Evolutionary conservation across 164 flowering plant genomes (phyloP).

Genomic region (Hamamelis virginiana): DNA sequence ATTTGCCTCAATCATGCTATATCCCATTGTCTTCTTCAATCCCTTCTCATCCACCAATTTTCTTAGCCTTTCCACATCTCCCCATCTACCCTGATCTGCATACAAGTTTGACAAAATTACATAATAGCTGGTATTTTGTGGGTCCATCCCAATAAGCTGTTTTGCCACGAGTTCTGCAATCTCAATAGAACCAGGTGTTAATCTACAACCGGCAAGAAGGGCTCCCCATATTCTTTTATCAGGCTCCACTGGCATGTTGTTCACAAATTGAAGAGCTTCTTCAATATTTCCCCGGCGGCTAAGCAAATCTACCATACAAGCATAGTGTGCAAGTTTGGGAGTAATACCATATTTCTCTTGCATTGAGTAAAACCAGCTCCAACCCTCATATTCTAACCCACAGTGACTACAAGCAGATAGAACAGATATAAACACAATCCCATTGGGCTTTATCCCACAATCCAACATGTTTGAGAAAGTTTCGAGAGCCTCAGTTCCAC

Average conservation of each 20-base stretch:
- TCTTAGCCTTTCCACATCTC: constrained; percentile 51
- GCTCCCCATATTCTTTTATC: constrained; percentile 60
- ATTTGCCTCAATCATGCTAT: constrained; percentile 34
- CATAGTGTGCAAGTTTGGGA: constrained; percentile 57
- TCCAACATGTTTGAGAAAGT: constrained; percentile 52
- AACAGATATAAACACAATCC: constrained; percentile 49
- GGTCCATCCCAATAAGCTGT: constrained; percentile 38
- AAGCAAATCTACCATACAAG: constrained; percentile 72
- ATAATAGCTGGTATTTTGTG: constrained; percentile 43
- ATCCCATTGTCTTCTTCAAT: constrained; percentile 41
- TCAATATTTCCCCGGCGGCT: constrained; percentile 44
- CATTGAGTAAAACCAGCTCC: constrained; percentile 54
- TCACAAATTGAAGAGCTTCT: constrained; percentile 50
- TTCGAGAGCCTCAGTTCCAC: constrained; percentile 48
- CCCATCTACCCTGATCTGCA: constrained; percentile 50
- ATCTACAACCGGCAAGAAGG: constrained; percentile 52
- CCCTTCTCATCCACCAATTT: constrained; percentile 33
- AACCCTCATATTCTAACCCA: constrained; percentile 55
- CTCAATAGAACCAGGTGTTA: constrained; percentile 23
- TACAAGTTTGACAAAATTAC: constrained; percentile 48
- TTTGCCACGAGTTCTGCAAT: constrained; percentile 47
- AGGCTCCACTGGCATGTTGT: constrained; percentile 54
- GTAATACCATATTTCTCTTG: constrained; percentile 37
- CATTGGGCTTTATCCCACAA: constrained; percentile 49
- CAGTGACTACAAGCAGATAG: constrained; percentile 65